A percentile compares a stretch with the other conserved stretches of the same genome.
These are phyloP conservation scores for Parascedosporium putredinis DNA, from an alignment of 2,329 filamentous ascomycete genomes.

Conservation along the genomic window DNA sequence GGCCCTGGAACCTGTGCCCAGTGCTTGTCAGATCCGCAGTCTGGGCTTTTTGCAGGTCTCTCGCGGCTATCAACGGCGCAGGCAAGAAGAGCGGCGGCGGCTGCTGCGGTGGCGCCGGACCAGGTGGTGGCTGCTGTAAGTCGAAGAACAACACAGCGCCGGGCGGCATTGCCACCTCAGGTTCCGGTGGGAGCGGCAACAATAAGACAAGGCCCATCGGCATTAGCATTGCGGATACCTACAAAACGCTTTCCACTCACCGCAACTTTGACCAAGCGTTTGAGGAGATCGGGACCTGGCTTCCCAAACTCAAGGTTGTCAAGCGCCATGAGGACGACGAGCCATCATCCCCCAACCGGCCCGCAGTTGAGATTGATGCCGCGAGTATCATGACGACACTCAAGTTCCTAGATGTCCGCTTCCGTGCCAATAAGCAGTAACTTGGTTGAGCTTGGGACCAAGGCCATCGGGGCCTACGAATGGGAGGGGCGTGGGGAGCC, in stretches of 20 bases:
- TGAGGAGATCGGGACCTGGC: constrained; percentile 65
- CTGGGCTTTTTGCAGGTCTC: constrained; percentile 70
- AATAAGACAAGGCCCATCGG: not conserved
- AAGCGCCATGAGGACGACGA: constrained; percentile 12
- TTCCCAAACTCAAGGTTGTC: constrained; percentile 59
- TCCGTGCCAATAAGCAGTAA: constrained; percentile 30
- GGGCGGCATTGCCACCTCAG: no score
- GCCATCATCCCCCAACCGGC: constrained; percentile 25
- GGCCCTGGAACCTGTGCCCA: constrained; percentile 72
- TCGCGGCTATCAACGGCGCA: constrained; percentile 43
- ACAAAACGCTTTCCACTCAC: constrained; percentile 68
- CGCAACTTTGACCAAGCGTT: constrained; percentile 64
- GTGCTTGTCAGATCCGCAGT: constrained; percentile 67
- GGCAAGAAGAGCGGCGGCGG: constrained; percentile 38
- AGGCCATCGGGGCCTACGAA: no score
- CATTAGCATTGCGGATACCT: constrained; percentile 65
- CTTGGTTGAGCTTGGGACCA: not conserved
- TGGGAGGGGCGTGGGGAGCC: no score
- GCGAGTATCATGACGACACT: constrained; percentile 80
- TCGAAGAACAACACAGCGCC: constrained; percentile 23
- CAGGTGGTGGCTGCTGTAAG: constrained; percentile 57
- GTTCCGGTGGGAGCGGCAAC: constrained; percentile 38
- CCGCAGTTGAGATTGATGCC: constrained; percentile 68
- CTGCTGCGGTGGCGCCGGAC: constrained; percentile 54
- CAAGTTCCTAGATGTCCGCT: constrained; percentile 69